phyloP scores from a whole-genome alignment of 2,329 filamentous ascomycete genomes.

The Diaporthe vexans region DNA sequence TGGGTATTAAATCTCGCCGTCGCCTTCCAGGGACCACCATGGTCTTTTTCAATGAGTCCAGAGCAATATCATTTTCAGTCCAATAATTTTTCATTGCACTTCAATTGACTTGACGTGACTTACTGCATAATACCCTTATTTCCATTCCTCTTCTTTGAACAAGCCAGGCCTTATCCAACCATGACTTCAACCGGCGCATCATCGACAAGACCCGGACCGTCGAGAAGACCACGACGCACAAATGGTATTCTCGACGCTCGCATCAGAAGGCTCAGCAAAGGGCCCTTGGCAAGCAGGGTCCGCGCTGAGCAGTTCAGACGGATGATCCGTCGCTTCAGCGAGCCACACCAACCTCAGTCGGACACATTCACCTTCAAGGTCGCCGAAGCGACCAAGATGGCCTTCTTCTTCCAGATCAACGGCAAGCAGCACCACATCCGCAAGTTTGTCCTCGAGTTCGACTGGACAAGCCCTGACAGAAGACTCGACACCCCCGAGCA shows the following conservation, averaged over 20 bases:
- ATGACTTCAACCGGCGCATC: not conserved
- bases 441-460: not conserved
- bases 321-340: too few relatives aligned
- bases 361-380: not conserved
- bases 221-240: not conserved
- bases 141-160: not conserved
- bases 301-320: not conserved
- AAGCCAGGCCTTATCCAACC: not conserved
- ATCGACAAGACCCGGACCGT: not conserved
- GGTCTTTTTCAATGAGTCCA: not conserved
- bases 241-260: not conserved
- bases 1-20: not conserved
- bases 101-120: constrained; percentile 11
- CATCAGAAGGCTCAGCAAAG: constrained; percentile 11
- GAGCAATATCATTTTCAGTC: not conserved
- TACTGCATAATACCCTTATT: not conserved
- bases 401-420: not conserved
- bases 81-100: not conserved
- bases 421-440: constrained; percentile 5
- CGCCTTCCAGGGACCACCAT: not conserved
- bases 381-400: constrained; percentile 3
- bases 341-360: not conserved
- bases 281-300: not conserved
- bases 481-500: constrained; percentile 5
- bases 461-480: not conserved